Percentiles rank a stretch among this genome's conserved stretches.
Evolutionary conservation across 495 filamentous ascomycete species (phyloP).

Genomic region (Cercophora sp.): DNA sequence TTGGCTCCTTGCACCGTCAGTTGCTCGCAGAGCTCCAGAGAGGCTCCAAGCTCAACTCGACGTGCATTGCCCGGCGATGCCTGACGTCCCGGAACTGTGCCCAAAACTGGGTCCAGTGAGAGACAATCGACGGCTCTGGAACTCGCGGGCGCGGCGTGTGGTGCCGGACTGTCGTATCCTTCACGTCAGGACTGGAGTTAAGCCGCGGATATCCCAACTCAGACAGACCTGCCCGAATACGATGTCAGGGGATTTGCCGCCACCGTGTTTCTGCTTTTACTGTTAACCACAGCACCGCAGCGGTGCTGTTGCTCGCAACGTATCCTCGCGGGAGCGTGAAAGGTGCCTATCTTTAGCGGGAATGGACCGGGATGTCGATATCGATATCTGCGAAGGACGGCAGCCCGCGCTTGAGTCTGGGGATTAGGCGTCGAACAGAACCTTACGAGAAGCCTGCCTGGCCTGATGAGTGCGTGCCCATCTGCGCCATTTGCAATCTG

Average conservation of each 20-base stretch:
- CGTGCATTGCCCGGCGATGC: slow-evolving; percentile 7
- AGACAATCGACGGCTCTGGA: slow-evolving; percentile 1
- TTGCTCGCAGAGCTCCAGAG: background rate
- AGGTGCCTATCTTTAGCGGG: slow-evolving; percentile 3
- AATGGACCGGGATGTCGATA: background rate
- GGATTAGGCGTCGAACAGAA: slow-evolving; percentile 1
- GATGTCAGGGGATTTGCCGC: background rate
- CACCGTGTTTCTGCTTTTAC: background rate
- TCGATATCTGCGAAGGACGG: slow-evolving; percentile 7
- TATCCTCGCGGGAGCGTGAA: too few relatives aligned
- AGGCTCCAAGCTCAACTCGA: slow-evolving; percentile 6
- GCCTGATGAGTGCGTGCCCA: too few relatives aligned
- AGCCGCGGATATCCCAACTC: slow-evolving; percentile 18
- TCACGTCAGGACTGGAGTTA: slow-evolving; percentile 5
- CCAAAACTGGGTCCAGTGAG: slow-evolving; percentile 12
- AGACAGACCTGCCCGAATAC: slow-evolving; percentile 9
- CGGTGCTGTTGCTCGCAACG: too few relatives aligned
- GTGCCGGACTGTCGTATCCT: slow-evolving; percentile 8
- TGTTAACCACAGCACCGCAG: too few relatives aligned
- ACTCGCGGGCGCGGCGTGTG: too few relatives aligned
- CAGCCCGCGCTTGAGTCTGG: background rate
- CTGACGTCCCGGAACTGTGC: slow-evolving; percentile 1
- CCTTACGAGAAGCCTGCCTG: too few relatives aligned
- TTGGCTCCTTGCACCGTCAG: background rate
- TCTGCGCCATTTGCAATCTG: background rate